Base-by-base conservation (phyloP, 208 protist species). In the Leishmania aethiopica region DNA sequence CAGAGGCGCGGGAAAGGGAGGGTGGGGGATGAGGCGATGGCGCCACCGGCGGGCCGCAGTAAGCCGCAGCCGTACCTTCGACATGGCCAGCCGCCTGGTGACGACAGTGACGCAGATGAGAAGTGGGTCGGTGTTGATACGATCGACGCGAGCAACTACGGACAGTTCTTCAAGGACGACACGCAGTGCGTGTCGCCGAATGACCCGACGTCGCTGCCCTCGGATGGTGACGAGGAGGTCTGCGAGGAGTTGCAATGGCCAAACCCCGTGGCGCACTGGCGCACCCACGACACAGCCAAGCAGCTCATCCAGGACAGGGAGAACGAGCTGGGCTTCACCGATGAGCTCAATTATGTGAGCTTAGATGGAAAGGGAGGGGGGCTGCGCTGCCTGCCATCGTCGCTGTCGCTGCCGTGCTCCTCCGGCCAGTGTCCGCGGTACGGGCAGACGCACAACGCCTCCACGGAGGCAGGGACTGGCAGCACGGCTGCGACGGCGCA, bases 81-180 rank as follows among this genome's bases (percentile, higher is more conserved):
- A 3, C 69, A 40, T 64, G 37, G 37, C 40, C 45, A 45, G 28
- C 53, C 75, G 40, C 35, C 40, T 17, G 57, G 40, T 53, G 49
- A 71, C 60, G 55, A 51, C 45, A 37, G 51, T 37, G 77, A 74
- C 55, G 32, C 49, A 13, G 75, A 51, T 60, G 53, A 53, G 5
- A 37, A 67, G 32, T 85, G 75, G 77, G 51, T 81, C 10, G 78
- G 59, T 8, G 86, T 91, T 28, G 51, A 81, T 25, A 70, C 64
- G 1, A 87, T 91, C 59, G 73, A 87, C 49, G 80, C 57, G 6
- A 74, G 69, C 64, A 91, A 91, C 81, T 91, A 84, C 75, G 17
- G 37, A 7, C 4, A 78, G n/a, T 89, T 88, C 83, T 91, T 86
- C 79, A 64, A 64, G 10, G 73, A 84, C 67, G 79, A 79, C 32